Evolutionary conservation across 192 early-diverging fungal species (phyloP).

Genomic region (Backusella tuberculispora): DNA sequence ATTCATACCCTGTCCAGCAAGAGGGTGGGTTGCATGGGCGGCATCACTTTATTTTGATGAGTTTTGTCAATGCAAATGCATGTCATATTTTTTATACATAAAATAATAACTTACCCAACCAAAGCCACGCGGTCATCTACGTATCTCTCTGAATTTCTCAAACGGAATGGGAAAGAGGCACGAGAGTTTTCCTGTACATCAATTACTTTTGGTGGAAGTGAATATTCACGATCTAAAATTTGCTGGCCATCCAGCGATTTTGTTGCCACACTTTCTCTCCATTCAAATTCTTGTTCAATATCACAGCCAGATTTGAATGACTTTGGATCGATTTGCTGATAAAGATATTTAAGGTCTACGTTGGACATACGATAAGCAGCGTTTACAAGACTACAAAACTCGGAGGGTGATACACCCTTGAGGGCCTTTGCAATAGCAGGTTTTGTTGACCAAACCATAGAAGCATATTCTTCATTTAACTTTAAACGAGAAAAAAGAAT

Average conservation of each 20-base stretch:
- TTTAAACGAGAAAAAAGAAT: conserved; percentile 28
- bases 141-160: conserved; percentile 83
- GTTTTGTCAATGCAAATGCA: not conserved
- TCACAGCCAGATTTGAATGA: conserved; percentile 45
- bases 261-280: conserved; percentile 62
- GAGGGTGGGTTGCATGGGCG: conserved; percentile 93
- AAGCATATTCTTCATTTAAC: conserved; percentile 64
- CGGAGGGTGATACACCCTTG: conserved; percentile 58
- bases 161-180: conserved; percentile 81
- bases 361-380: conserved; percentile 76
- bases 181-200: conserved; percentile 67
- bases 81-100: not conserved
- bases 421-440: conserved; percentile 66
- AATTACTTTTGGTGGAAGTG: conserved; percentile 64
- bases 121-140: conserved; percentile 79
- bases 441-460: conserved; percentile 91
- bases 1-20: conserved; percentile 97
- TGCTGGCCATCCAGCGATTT: conserved; percentile 19
- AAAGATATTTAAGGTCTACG: conserved; percentile 77
- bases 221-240: conserved; percentile 28
- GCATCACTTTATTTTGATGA: conserved; percentile 68
- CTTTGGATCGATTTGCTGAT: conserved; percentile 53
- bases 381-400: conserved; percentile 77
- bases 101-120: conserved; percentile 67
- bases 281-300: conserved; percentile 62